A percentile compares a stretch with the other conserved stretches of the same genome.
These are phyloP conservation scores for Wallacemonas sp. DNA, from an alignment of 208 protist genomes.

Conservation along the genomic window DNA sequence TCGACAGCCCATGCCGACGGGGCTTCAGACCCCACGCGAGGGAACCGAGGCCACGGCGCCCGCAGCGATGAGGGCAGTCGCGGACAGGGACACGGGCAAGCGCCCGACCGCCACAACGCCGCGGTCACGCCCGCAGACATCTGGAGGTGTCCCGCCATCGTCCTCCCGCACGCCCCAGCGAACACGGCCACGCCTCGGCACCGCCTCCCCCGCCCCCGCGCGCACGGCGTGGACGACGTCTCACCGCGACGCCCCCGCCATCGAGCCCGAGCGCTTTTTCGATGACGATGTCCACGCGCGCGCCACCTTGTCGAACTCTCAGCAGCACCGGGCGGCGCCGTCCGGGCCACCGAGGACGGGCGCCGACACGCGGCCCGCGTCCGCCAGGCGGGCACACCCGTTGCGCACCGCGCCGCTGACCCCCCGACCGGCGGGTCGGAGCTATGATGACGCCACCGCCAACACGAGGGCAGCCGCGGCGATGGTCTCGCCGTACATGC, in stretches of 20 bases:
- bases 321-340: not conserved
- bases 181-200: not conserved
- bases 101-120: too few species aligned
- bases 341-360: not conserved
- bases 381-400: slow-evolving; percentile 1
- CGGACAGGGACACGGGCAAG: not conserved
- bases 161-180: not conserved
- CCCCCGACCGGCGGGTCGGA: not conserved
- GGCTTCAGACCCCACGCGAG: slow-evolving; percentile 1
- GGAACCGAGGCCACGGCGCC: not conserved
- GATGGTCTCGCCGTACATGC: not conserved
- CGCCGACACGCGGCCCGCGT: not conserved
- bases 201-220: too few species aligned
- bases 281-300: slow-evolving; percentile 12
- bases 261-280: slow-evolving; percentile 5
- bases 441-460: not conserved
- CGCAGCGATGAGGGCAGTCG: not conserved
- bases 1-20: not conserved
- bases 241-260: not conserved
- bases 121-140: too few species aligned
- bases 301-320: not conserved
- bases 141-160: not conserved
- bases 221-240: not conserved
- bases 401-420: not conserved
- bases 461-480: not conserved